These are phyloP conservation scores for Candida railenensis DNA, from an alignment of 805 yeast species.

Conservation along the genomic window DNA sequence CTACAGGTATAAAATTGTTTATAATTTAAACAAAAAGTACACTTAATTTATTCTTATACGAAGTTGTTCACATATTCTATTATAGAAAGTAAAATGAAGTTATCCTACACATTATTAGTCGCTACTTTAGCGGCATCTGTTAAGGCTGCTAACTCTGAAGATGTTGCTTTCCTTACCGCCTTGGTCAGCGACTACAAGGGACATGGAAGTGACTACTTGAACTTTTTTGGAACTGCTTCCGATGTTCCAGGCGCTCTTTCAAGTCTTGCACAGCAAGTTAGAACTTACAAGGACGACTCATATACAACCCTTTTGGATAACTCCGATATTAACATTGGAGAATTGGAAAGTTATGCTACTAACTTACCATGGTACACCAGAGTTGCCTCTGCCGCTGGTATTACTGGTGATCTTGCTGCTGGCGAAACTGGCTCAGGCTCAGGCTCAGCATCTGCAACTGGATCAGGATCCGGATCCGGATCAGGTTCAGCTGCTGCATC, in stretches of 20 bases:
- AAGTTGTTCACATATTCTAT: background rate
- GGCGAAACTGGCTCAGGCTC: conserved; percentile 5
- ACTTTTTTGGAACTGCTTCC: conserved; percentile 24
- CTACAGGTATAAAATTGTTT: too few species aligned
- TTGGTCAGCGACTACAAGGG: conserved; percentile 32
- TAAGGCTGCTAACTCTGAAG: conserved; percentile 19
- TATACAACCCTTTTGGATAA: conserved; percentile 36
- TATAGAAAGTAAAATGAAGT: conserved; percentile 15
- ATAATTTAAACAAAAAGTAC: too few species aligned
- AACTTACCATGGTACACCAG: conserved; percentile 38
- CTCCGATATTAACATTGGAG: conserved; percentile 19
- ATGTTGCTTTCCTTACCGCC: conserved; percentile 32
- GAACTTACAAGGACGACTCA: conserved; percentile 25
- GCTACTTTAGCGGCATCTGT: conserved; percentile 15
- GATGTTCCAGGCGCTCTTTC: conserved; percentile 27
- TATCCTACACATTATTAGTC: conserved; percentile 8
- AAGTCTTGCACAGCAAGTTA: conserved; percentile 25
- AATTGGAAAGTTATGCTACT: conserved; percentile 31
- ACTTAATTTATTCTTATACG: background rate
- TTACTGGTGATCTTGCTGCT: conserved; percentile 8
- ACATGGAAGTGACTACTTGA: conserved; percentile 24
- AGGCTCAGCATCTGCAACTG: conserved; percentile 7
- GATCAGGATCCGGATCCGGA: conserved; percentile 7
- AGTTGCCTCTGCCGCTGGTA: conserved; percentile 13
- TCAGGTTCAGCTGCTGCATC: conserved; percentile 6